A percentile compares a stretch with the other conserved stretches of the same genome.
These are phyloP conservation scores for Cutaneotrichosporon cavernicola DNA, from an alignment of 1,284 basidiomycete species.

Conservation along the genomic window DNA sequence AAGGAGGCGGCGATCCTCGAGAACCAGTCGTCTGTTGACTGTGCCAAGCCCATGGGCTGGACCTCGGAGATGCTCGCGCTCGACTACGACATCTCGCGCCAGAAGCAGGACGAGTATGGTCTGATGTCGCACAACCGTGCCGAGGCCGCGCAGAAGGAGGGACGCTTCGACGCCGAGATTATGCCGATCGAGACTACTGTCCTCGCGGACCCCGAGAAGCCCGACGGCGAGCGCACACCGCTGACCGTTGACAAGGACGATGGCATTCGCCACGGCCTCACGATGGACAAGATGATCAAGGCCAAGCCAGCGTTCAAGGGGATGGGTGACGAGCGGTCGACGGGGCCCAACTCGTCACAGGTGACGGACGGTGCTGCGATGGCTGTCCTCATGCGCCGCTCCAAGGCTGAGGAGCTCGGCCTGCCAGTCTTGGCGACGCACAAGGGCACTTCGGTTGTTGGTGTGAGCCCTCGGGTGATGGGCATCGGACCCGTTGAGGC, in stretches of 20 bases:
- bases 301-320: conserved; percentile 81
- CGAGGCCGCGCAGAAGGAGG: conserved; percentile 60
- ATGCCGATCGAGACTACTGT: conserved; percentile 67
- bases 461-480: conserved; percentile 75
- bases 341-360: conserved; percentile 75
- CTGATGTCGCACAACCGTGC: conserved; percentile 77
- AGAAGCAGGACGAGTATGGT: conserved; percentile 78
- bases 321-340: conserved; percentile 73
- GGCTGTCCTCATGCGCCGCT: conserved; percentile 79
- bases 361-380: conserved; percentile 87
- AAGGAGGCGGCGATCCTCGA: conserved; percentile 73
- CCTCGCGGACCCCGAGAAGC: conserved; percentile 30
- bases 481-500: conserved; percentile 74
- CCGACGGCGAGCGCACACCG: conserved; percentile 46
- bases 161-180: conserved; percentile 74
- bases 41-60: conserved; percentile 88
- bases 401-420: conserved; percentile 75
- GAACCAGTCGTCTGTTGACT: conserved; percentile 64
- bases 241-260: conserved; percentile 72
- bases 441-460: conserved; percentile 70
- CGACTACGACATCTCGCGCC: conserved; percentile 68
- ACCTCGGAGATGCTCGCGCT: conserved; percentile 82
- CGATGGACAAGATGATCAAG: conserved; percentile 66
- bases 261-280: conserved; percentile 75
- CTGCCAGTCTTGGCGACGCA: conserved; percentile 74